These are phyloP conservation scores for Nevesoporus exiguus DNA, from an alignment of 768 basidiomycete genomes.

Conservation along the genomic window DNA sequence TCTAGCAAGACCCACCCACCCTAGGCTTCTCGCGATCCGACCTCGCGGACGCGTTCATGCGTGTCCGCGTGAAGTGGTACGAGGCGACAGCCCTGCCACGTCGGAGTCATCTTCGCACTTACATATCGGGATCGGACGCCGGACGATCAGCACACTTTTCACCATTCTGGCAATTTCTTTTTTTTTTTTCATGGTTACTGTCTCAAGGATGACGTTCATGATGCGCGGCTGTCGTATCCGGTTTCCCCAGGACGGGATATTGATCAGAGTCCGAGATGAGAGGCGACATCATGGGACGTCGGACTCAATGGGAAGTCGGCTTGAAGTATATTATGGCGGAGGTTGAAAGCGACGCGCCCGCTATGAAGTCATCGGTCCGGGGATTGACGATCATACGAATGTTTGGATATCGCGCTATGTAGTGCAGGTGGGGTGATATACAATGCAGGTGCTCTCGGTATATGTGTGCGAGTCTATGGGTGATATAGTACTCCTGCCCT, in stretches of 20 bases:
- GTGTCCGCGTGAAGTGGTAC: background rate
- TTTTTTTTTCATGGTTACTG: background rate
- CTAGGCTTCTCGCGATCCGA: slow-evolving; percentile 14
- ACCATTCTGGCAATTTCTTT: slow-evolving; percentile 6
- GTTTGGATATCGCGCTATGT: background rate
- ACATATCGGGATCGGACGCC: slow-evolving; percentile 19
- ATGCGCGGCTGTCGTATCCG: background rate
- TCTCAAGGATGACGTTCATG: slow-evolving; percentile 1
- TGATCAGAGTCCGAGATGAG: slow-evolving; percentile 29
- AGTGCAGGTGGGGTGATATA: slow-evolving; percentile 14
- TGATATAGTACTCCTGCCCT: slow-evolving; percentile 14
- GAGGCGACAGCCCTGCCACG: background rate
- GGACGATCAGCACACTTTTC: slow-evolving; percentile 11
- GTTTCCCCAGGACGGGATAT: slow-evolving; percentile 13
- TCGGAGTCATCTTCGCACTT: background rate
- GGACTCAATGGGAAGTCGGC: background rate
- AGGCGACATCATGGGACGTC: background rate
- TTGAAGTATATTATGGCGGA: background rate
- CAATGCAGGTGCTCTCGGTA: slow-evolving; percentile 28
- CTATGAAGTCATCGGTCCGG: slow-evolving; percentile 30
- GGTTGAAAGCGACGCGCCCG: slow-evolving; percentile 3
- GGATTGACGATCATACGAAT: slow-evolving; percentile 1
- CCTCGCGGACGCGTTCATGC: slow-evolving; percentile 6
- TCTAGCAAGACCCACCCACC: background rate
- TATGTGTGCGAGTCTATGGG: slow-evolving; percentile 22